These are phyloP conservation scores for Neofusicoccum ribis DNA, from an alignment of 2,329 filamentous ascomycete species.

Conservation along the genomic window DNA sequence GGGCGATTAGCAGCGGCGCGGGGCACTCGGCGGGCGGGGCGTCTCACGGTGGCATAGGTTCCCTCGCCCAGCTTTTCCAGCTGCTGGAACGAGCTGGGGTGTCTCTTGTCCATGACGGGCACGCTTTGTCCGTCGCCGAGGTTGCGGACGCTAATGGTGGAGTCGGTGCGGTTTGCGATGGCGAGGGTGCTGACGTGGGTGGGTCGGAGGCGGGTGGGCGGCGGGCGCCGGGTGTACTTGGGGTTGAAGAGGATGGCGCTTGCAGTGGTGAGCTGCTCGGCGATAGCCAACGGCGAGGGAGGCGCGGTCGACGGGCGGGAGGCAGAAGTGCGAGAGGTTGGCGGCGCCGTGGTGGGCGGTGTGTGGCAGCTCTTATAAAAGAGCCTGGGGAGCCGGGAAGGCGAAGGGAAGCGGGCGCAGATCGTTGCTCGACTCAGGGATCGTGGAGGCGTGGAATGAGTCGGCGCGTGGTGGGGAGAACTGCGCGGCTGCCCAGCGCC, in stretches of 20 bases:
- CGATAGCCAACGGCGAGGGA: constrained; percentile 41
- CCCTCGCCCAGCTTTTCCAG: constrained; percentile 97
- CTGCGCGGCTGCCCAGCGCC: constrained; percentile 10
- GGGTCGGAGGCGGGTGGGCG: constrained; percentile 46
- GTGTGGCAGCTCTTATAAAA: constrained; percentile 11
- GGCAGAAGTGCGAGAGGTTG: constrained; percentile 22
- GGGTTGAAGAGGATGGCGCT: constrained; percentile 52
- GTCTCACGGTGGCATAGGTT: constrained; percentile 90
- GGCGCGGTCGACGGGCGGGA: constrained; percentile 29
- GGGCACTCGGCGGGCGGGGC: constrained; percentile 13
- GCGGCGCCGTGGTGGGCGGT: constrained; percentile 21
- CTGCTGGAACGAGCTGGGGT: constrained; percentile 98
- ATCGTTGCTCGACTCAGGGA: constrained; percentile 18
- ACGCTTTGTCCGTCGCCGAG: constrained; percentile 46
- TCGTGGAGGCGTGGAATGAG: constrained; percentile 9
- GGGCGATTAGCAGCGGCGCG: constrained; percentile 24
- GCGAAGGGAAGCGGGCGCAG: constrained; percentile 6
- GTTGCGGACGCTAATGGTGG: constrained; percentile 51
- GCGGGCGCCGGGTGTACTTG: constrained; percentile 47
- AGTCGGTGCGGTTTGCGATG: constrained; percentile 50
- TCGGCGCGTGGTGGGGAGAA: constrained; percentile 19
- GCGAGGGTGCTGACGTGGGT: constrained; percentile 52
- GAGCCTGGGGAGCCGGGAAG: constrained; percentile 4
- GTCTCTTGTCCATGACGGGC: constrained; percentile 80
- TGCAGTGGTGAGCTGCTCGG: constrained; percentile 50